Evolutionary conservation across 163 green algal species (phyloP), one percentile per base, ranked within the genome.

Genomic region (Chlamydomonas reinhardtii): DNA sequence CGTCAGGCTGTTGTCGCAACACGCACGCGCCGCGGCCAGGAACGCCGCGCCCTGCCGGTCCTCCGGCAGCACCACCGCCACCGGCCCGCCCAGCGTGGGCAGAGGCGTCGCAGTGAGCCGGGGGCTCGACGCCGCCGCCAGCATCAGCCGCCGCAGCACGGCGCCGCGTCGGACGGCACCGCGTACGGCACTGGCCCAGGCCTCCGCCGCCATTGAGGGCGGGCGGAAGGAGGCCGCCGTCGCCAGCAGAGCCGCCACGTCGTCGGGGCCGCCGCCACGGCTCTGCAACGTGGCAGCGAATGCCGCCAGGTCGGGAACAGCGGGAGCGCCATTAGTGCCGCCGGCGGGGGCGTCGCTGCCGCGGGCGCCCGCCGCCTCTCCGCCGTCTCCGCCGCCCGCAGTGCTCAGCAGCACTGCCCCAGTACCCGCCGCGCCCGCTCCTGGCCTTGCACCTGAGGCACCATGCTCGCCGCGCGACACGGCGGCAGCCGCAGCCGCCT

Each of bases 41-140:
- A 96, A 93, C 2, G 88, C 66, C 2, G 54, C 86, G 11, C 94
- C 93, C 20, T 94, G 34, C 16, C 78, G 75, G 83, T 96, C 94
- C 24, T 93, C 84, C 0, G 94, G 92, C 43, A 96, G 79, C 66
- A 96, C 76, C 54, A 93, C 83, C 22, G 89, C 94, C 12, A 87
- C 86, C 25, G 94, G 93, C 16, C 93, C 93, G 31, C 74, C 56
- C 54, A 95, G 94, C 29, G 86, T 77, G 22, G 64, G 27, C 48
- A 56, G 48, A 9, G 48, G 5, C 14, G 48, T 64, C 4, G 75
- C 64, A 0, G 35, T 32, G 29, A 78, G 52, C 27, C 65, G 39
- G n/a, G n/a, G n/a, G 16, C 48, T 54, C 56, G 91, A 59, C 31
- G 93, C 82, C 43, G 86, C 87, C 62, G 93, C 85, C 34, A 93